Evolutionary conservation across 352 stramenopile species (phyloP), one percentile per base, ranked within the genome.

Genomic region (Globisporangium camurandrum): DNA sequence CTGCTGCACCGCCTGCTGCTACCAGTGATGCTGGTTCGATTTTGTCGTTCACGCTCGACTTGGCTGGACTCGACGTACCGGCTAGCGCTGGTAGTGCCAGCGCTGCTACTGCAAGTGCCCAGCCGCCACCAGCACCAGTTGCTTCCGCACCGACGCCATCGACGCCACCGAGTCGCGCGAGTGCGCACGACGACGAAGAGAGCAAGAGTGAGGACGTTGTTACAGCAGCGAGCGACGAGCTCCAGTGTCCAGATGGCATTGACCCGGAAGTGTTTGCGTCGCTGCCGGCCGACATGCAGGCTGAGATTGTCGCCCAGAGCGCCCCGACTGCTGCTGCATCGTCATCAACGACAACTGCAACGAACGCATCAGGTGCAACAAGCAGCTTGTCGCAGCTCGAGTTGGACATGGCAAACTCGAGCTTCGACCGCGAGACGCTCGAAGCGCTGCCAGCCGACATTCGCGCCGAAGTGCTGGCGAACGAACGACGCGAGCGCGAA

Each of bases 401-500:
- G 20, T 30, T 93, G 22, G 84, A 93, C 45, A 88, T 92, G 68
- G 77, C 70, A 3, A 91, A 88, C 55, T 88, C 84, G n/a, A 95
- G 75, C 37, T 95, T 93, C 50, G 93, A 98, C 70, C 94, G 90
- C 12, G 95, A 98, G 61, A 95, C 88, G 6, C 71, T 99, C 12
- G 95, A 97, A 39, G 94, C 95, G 7, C 67, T 99, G n/a, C 96
- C 96, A 24, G 75, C 96, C 20, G 95, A 98, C 64, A 98, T 99
- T 68, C 84, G 96, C 33, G 77, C 91, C 5, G 96, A 99, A 70
- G 86, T 98, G 14, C 82, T 99, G 16, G 93, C 95, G 51, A 96
- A 98, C 63, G 95, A 98, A 55, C 86, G 94, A 22, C 87, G 89
- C 16, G 90, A 98, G 62, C 75, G 95, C 20, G 78, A 93, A 66